Conservation (phyloP, 306 rosid species). For the Lathyrus oleraceus region DNA sequence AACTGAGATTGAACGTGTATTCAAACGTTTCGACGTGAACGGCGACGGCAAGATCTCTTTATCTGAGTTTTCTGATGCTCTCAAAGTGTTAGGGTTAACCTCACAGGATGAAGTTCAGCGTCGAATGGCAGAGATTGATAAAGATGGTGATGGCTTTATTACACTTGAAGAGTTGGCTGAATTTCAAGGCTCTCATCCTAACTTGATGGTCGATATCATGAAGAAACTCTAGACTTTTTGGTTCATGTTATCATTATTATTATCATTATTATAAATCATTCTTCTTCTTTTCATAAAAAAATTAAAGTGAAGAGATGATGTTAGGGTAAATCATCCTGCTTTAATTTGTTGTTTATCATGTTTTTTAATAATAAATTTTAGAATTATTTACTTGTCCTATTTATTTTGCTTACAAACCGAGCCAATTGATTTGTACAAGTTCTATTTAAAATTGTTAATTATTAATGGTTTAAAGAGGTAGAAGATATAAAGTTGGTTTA, state of each 20-base stretch:
- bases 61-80: conserved; percentile 54
- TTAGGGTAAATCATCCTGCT: too few species aligned
- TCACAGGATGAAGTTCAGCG: conserved; percentile 53
- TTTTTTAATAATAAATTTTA: too few species aligned
- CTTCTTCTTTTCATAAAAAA: not conserved
- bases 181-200: conserved; percentile 51
- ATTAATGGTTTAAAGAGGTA: too few species aligned
- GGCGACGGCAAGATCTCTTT: conserved; percentile 66
- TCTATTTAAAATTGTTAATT: too few species aligned
- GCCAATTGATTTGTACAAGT: too few species aligned
- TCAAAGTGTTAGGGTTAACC: conserved; percentile 55
- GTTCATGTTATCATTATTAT: not conserved
- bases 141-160: conserved; percentile 62
- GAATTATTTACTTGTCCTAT: too few species aligned
- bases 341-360: not conserved
- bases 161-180: conserved; percentile 53
- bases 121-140: conserved; percentile 66
- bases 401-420: too few species aligned
- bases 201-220: conserved; percentile 54
- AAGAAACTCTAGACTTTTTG: conserved; percentile 36
- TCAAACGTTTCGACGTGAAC: conserved; percentile 65
- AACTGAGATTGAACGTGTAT: conserved; percentile 56
- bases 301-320: too few species aligned
- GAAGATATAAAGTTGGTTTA: too few species aligned
- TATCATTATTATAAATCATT: not conserved